A percentile compares a stretch with the other conserved stretches of the same genome.
These are phyloP conservation scores for Leucocoprinus leucothites DNA, from an alignment of 768 basidiomycete species.

Conservation along the genomic window DNA sequence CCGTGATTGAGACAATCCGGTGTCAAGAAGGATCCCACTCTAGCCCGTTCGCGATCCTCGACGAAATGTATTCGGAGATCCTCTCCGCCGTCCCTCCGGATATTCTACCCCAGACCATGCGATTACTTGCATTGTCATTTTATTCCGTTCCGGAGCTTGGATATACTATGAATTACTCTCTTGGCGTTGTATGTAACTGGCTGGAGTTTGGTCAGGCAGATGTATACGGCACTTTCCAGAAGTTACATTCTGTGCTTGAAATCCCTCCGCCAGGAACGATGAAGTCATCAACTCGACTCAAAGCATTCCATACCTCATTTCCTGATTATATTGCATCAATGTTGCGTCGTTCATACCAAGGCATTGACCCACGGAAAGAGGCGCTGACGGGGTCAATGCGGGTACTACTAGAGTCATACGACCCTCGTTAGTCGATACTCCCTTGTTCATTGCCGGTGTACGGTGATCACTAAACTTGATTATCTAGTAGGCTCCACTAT, in stretches of 20 bases:
- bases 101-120: background rate
- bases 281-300: background rate
- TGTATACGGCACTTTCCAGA: background rate
- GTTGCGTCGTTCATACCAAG: too few species aligned
- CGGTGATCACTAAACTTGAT: too few species aligned
- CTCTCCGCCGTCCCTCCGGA: background rate
- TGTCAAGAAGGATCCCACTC: background rate
- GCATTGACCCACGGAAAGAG: too few species aligned
- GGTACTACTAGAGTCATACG: too few species aligned
- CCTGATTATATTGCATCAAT: background rate
- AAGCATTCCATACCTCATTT: background rate
- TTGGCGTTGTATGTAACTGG: background rate
- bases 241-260: background rate
- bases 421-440: too few species aligned
- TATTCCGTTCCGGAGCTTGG: background rate
- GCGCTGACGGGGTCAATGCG: too few species aligned
- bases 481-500: too few species aligned
- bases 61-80: slow-evolving; percentile 6
- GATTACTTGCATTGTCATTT: background rate
- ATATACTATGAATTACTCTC: background rate
- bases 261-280: background rate
- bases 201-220: background rate
- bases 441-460: too few species aligned
- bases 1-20: background rate
- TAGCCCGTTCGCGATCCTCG: slow-evolving; percentile 7